phyloP scores from a whole-genome alignment of 345 rosid genomes.

The Mangifera indica region DNA sequence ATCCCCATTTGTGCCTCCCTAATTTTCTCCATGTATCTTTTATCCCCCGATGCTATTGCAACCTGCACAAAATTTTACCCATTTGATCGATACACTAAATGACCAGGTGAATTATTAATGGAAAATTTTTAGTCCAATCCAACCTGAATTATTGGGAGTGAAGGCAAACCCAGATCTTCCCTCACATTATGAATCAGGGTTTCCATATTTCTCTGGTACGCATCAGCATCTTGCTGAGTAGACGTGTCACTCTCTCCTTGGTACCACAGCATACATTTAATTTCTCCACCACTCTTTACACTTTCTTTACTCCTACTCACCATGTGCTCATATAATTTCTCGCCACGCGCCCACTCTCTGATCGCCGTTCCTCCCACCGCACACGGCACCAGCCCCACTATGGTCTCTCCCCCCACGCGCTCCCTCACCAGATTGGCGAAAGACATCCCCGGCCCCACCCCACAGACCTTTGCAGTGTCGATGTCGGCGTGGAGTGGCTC shows the following conservation, averaged over 20 bases:
- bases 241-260: constrained; percentile 90
- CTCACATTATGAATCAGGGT: constrained; percentile 51
- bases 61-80: constrained; percentile 41
- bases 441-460: constrained; percentile 89
- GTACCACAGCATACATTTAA: constrained; percentile 78
- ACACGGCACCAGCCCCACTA: constrained; percentile 77
- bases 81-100: too few relatives aligned
- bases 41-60: constrained; percentile 72
- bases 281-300: constrained; percentile 53
- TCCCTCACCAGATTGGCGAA: constrained; percentile 60
- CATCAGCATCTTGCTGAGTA: constrained; percentile 51
- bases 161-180: constrained; percentile 63
- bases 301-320: constrained; percentile 65
- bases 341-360: constrained; percentile 78
- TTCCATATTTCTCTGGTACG: constrained; percentile 31
- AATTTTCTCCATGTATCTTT: constrained; percentile 55
- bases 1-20: constrained; percentile 70
- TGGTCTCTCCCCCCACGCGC: constrained; percentile 12
- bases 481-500: constrained; percentile 86
- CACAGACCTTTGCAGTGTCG: constrained; percentile 66
- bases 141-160: constrained; percentile 81
- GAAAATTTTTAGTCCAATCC: too few relatives aligned
- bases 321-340: constrained; percentile 63
- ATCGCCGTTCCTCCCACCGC: constrained; percentile 92
- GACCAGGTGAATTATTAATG: too few relatives aligned